Evolutionary conservation across 257 asterid genomes (phyloP), one percentile per base, ranked within the genome.

Genomic region (Penstemon eatonii): DNA sequence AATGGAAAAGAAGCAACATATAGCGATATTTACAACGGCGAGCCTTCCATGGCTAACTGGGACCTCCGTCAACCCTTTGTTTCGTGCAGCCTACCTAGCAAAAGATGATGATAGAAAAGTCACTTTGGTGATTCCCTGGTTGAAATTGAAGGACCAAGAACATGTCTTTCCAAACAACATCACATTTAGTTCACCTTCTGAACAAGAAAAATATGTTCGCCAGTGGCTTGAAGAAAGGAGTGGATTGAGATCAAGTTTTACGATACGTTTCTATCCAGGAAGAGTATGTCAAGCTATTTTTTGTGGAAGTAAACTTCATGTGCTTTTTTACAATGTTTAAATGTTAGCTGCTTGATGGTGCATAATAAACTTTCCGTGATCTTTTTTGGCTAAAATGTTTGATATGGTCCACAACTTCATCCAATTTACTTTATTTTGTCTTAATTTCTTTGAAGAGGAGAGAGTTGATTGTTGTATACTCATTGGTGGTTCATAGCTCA

Each of bases 31-130:
- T 76, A 88, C 99, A n/a, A 93, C 99, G 8, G 99, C 99, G 8
- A 93, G 99, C 89, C 91, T 93, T 71, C 99, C 97, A 51, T 93
- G 99, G 97, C 79, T 93, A 64, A 93, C 99, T 57, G 99, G 99
- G 75, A 93, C 99, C 61, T 80, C 99, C 18, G 96, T 90, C 66
- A 93, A 93, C 77, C 99, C 99, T 84, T 78, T 93, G 63, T 93
- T 90, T 50, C 97, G 97, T 40, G 99, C 99, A 60, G 99, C 95
- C 4, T 93, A 87, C 75, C 97, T 93, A 49, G 94, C 95, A 7
- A 83, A 90, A 75, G 84, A 83, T 64, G 94, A 73, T 37, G 72
- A 64, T 38, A 76, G 82, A 72, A 78, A 84, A 72, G 90, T 93
- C 65, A 86, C 93, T 45, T 80, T 93, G 92, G 98, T 85, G 72